Conservation (phyloP, 2,329 filamentous ascomycete species). For the Gremmenia infestans region DNA sequence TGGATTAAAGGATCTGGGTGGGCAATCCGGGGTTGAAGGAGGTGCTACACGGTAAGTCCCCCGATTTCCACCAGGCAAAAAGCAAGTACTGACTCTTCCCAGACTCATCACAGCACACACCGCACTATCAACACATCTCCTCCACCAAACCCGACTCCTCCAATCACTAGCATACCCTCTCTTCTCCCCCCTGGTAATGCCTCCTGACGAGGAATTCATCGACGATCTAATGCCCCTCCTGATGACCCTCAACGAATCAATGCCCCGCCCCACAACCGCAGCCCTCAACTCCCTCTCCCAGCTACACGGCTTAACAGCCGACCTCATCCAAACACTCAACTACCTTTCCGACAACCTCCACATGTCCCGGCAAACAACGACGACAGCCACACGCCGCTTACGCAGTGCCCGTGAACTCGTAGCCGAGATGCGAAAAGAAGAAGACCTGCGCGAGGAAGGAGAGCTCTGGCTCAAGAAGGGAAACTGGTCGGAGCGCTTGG, state of each 20-base stretch:
- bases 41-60: slow-evolving; percentile 60
- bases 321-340: slow-evolving; percentile 74
- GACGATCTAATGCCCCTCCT: slow-evolving; percentile 67
- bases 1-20: slow-evolving; percentile 65
- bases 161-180: slow-evolving; percentile 68
- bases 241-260: slow-evolving; percentile 56
- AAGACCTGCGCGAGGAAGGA: slow-evolving; percentile 77
- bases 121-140: slow-evolving; percentile 67
- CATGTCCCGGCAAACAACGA: slow-evolving; percentile 86
- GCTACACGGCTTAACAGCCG: slow-evolving; percentile 65
- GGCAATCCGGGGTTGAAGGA: slow-evolving; percentile 67
- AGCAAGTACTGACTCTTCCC: slow-evolving; percentile 12
- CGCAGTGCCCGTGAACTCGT: slow-evolving; percentile 81
- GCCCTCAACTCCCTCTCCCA: slow-evolving; percentile 62
- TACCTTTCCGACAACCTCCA: slow-evolving; percentile 87
- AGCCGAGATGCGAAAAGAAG: slow-evolving; percentile 76
- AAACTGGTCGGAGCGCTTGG: slow-evolving; percentile 75
- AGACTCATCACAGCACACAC: slow-evolving; percentile 73
- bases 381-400: slow-evolving; percentile 72
- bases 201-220: slow-evolving; percentile 59
- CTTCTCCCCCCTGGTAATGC: slow-evolving; percentile 61
- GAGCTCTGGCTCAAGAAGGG: slow-evolving; percentile 75
- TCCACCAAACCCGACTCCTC: slow-evolving; percentile 69
- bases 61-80: background rate
- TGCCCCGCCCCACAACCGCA: slow-evolving; percentile 59